These are phyloP conservation scores for Middelhovenomyces tepae DNA, from an alignment of 805 yeast genomes.

Conservation along the genomic window DNA sequence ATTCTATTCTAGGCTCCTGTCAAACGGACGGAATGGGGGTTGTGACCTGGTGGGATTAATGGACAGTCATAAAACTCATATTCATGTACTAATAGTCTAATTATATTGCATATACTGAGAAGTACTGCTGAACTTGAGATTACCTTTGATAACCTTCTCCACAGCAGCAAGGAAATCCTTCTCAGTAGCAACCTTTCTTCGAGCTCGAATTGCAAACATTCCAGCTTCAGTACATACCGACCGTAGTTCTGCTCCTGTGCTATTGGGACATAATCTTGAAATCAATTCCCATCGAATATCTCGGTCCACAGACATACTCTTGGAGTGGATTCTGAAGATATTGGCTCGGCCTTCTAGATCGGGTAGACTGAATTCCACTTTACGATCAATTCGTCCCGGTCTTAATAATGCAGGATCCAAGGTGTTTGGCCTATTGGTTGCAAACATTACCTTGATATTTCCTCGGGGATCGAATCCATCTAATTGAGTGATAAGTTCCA, in stretches of 20 bases:
- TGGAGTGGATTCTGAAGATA: conserved; percentile 93
- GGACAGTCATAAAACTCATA: conserved; percentile 1
- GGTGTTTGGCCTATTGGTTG: conserved; percentile 96
- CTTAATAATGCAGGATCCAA: conserved; percentile 95
- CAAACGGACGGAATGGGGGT: conserved; percentile 97
- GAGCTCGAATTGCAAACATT: conserved; percentile 97
- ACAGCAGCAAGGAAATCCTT: conserved; percentile 97
- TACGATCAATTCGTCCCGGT: conserved; percentile 98
- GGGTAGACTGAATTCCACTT: conserved; percentile 93
- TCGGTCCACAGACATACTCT: conserved; percentile 95
- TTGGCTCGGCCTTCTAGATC: conserved; percentile 97
- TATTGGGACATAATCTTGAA: conserved; percentile 93
- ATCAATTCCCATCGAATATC: conserved; percentile 98
- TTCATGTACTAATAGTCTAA: conserved; percentile 26
- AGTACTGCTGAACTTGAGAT: conserved; percentile 93
- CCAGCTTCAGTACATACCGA: conserved; percentile 99
- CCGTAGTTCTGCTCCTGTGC: conserved; percentile 97
- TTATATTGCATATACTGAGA: conserved; percentile 98
- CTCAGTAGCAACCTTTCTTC: conserved; percentile 97
- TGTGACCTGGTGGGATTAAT: conserved; percentile 88
- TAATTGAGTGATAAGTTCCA: conserved; percentile 93
- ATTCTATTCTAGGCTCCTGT: conserved; percentile 79
- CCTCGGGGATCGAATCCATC: conserved; percentile 99
- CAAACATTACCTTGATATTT: conserved; percentile 98
- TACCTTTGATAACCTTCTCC: conserved; percentile 97